Evolutionary conservation across 306 rosid species (phyloP), one percentile per base, ranked within the genome.

Genomic region (Acmispon strigosus): DNA sequence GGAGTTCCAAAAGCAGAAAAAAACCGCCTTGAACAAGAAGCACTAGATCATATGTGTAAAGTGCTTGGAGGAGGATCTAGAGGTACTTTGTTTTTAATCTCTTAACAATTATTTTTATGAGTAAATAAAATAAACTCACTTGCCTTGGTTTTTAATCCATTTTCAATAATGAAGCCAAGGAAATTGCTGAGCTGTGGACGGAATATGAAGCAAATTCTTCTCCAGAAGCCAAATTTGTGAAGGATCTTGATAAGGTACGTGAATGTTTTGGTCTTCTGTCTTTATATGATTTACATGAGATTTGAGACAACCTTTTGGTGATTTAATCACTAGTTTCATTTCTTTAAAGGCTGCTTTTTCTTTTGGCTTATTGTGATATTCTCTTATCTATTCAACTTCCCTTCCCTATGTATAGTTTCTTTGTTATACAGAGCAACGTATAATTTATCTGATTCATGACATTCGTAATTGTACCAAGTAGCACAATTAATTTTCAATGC

Each of bases 11-110:
- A 88, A 81, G 74, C 8, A 11, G 98, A 93, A 77, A 93, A 93
- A 82, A 83, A 75, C 62, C 82, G 77, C 52, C 80, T 84, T 39
- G 98, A 93, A 77, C 85, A 62, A 66, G 94, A 82, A 70, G 98
- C 98, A 67, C 61, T 90, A 18, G 92, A 90, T 65, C 87, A 84
- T 76, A 88, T 90, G 97, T 93, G 98, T 86, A 83, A 84, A 80
- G 80, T 93, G 72, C 96, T 93, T 20, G 97, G 98, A 54, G 98
- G 96, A 62, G 97, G 97, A 55, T 74, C 89, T 55, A 76, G 91
- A 80, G 96, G 97, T 93, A 72, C 37, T 70, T 54, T 39, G 17
- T 42, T 53, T 41, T 34, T 58, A 49, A 48, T 71, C 13, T 72
- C 22, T 45, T n/a, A 16, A 68, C 45, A 15, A 3, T 4, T 62